Evolutionary conservation across 176 grass and related monocot species (phyloP), one percentile per base, ranked within the genome.

Genomic region (Carex littledalei): DNA sequence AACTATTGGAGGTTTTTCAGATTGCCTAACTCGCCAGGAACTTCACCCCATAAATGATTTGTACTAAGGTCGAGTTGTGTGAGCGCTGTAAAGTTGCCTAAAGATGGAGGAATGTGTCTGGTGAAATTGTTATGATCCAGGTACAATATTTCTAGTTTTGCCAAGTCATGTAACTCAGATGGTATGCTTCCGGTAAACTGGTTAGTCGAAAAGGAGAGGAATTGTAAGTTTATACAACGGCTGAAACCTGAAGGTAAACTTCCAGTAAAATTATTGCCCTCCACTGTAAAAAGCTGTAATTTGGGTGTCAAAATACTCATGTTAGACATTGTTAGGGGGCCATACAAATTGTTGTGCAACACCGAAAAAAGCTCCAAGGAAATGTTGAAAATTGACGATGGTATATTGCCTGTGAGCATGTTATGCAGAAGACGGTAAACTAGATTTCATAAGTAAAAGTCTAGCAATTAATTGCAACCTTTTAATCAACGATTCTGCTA

Each of bases 111-210:
- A 64, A 86, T 86, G 9, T 17, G 20, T 62, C 84, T 57, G 17
- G n/a, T 86, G 4, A 79, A 69, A 63, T 86, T 78, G 53, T 86
- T 86, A 3, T 11, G 0, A 43, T 86, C 71, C 47, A 78, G 71
- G 37, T 47, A 79, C 41, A 79, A 20, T 43, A 67, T 20, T 15
- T 47, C 22, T 31, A 79, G 16, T 11, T 86, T 66, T 31, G 10
- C 29, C 22, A 86, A 64, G 13, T 52, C 22, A 55, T 22, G 17
- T 53, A 86, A 70, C 10, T 86, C 72, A 1, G 41, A 35, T 54
- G 84, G 72, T 86, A 79, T 78, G 72, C 21, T 86, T 31, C 84
- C 84, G 3, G 32, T 86, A 53, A 86, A 86, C 15, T 65, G 32
- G 72, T 86, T 86, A 54, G 57, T 32, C 3, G 72, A 55, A 60